Conservation (phyloP, 2,329 filamentous ascomycete species). For the Colletotrichum sp. region DNA sequence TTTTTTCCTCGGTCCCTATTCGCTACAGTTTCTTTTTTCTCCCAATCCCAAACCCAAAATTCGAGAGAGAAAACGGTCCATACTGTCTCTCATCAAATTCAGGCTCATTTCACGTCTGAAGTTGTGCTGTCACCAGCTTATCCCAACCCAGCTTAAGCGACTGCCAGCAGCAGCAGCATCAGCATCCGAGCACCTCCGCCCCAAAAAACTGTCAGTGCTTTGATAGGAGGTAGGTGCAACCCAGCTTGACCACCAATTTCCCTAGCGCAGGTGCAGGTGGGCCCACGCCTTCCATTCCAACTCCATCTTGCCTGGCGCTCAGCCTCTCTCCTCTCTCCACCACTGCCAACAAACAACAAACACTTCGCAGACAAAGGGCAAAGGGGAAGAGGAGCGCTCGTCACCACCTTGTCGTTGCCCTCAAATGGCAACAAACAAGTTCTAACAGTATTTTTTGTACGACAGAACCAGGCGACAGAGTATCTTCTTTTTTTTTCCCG, state of each 20-base stretch:
- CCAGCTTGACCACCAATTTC: conserved; percentile 17
- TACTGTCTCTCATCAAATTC: background rate
- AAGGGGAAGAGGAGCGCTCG: conserved; percentile 1
- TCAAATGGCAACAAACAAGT: conserved; percentile 14
- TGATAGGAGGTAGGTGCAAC: conserved; percentile 19
- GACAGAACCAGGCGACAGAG: conserved; percentile 9
- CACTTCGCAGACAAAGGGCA: conserved; percentile 10
- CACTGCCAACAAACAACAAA: conserved; percentile 16
- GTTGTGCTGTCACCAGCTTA: background rate
- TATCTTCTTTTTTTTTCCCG: background rate
- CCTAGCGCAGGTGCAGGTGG: conserved; percentile 17
- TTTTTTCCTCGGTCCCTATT: background rate
- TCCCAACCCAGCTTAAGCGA: background rate
- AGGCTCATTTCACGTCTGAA: background rate
- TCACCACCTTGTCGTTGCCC: background rate
- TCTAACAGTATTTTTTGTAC: conserved; percentile 3
- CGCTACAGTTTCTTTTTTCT: background rate
- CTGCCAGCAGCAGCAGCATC: background rate
- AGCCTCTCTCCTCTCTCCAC: conserved; percentile 18
- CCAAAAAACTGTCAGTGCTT: conserved; percentile 8
- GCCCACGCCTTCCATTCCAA: conserved; percentile 13
- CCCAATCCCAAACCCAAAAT: background rate
- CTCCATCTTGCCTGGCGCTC: conserved; percentile 15
- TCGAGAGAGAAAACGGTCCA: background rate
- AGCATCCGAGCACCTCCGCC: background rate